phyloP scores from a whole-genome alignment of 495 filamentous ascomycete genomes.

The Physcia stellaris region DNA sequence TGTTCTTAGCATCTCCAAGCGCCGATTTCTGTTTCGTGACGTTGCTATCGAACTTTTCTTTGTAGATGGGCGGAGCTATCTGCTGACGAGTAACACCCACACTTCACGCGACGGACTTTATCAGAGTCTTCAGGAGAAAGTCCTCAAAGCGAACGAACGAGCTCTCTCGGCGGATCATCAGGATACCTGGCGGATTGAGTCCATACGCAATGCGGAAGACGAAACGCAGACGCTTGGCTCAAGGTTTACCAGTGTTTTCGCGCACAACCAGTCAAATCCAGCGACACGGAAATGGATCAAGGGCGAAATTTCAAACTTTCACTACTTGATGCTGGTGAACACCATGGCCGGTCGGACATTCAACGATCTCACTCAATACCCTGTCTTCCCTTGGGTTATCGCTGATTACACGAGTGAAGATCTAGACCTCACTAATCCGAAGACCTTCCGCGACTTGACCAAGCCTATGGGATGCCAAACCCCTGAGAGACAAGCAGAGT shows the following conservation, averaged over 20 bases:
- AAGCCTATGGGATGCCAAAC: slow-evolving; percentile 97
- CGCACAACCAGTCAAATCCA: slow-evolving; percentile 54
- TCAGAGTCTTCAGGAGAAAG: slow-evolving; percentile 56
- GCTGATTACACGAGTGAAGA: slow-evolving; percentile 96
- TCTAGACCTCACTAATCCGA: slow-evolving; percentile 69
- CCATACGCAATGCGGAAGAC: slow-evolving; percentile 70
- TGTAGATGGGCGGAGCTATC: slow-evolving; percentile 86
- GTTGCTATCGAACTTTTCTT: slow-evolving; percentile 95
- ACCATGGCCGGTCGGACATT: slow-evolving; percentile 95
- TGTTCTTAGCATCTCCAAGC: slow-evolving; percentile 90
- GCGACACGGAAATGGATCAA: slow-evolving; percentile 83
- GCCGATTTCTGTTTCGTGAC: slow-evolving; percentile 88
- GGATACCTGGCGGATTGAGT: slow-evolving; percentile 80
- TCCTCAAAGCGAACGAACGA: slow-evolving; percentile 56
- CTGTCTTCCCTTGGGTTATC: slow-evolving; percentile 94
- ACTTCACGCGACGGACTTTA: slow-evolving; percentile 65
- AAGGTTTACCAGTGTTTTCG: slow-evolving; percentile 92
- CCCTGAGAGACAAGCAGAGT: slow-evolving; percentile 55
- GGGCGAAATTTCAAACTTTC: slow-evolving; percentile 95
- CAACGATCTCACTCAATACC: slow-evolving; percentile 96
- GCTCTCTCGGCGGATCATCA: slow-evolving; percentile 38
- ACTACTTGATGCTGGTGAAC: slow-evolving; percentile 96
- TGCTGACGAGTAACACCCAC: slow-evolving; percentile 67
- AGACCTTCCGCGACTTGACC: slow-evolving; percentile 77
- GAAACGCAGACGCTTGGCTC: slow-evolving; percentile 70